Percentiles rank a stretch among this genome's conserved stretches.
These are phyloP conservation scores for Fusarium veterinarium DNA, from an alignment of 2,329 filamentous ascomycete genomes.

Conservation along the genomic window DNA sequence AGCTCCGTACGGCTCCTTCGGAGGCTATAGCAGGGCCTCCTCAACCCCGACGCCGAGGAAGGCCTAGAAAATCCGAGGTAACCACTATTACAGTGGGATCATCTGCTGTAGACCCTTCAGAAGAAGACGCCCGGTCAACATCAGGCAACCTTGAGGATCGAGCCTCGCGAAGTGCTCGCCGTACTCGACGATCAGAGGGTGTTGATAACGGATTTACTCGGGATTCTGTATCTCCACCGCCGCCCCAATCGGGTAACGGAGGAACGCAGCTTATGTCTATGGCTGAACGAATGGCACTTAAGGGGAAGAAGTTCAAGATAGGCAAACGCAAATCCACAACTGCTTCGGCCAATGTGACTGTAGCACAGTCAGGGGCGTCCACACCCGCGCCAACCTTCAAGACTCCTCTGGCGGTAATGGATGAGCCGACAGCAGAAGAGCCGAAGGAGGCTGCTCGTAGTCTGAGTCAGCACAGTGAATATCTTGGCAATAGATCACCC, in stretches of 20 bases:
- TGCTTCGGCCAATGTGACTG: slow-evolving; percentile 2
- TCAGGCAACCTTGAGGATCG: slow-evolving; percentile 3
- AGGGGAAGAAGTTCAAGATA: slow-evolving; percentile 66
- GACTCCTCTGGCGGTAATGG: not conserved
- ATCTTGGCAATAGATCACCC: not conserved
- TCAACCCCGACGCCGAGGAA: slow-evolving; percentile 39
- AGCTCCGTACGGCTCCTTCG: slow-evolving; percentile 15
- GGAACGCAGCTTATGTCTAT: slow-evolving; percentile 62
- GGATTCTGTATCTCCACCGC: slow-evolving; percentile 3
- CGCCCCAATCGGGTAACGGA: slow-evolving; percentile 11
- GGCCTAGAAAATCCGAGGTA: slow-evolving; percentile 45
- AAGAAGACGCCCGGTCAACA: not conserved
- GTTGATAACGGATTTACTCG: slow-evolving; percentile 3
- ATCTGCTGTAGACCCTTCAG: not conserved
- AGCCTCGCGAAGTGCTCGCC: slow-evolving; percentile 39
- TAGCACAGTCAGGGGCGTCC: slow-evolving; percentile 8
- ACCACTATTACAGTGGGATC: slow-evolving; percentile 40
- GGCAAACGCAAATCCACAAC: slow-evolving; percentile 48
- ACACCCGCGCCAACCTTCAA: not conserved
- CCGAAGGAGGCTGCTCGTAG: not conserved
- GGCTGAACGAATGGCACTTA: slow-evolving; percentile 66
- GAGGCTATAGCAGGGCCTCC: not conserved
- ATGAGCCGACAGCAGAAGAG: not conserved
- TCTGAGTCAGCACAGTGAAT: not conserved
- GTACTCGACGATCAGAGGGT: slow-evolving; percentile 35